Percentiles rank a stretch among this genome's conserved stretches.
Evolutionary conservation across 139 green algal genomes (phyloP).

Genomic region (Closterium sp.): DNA sequence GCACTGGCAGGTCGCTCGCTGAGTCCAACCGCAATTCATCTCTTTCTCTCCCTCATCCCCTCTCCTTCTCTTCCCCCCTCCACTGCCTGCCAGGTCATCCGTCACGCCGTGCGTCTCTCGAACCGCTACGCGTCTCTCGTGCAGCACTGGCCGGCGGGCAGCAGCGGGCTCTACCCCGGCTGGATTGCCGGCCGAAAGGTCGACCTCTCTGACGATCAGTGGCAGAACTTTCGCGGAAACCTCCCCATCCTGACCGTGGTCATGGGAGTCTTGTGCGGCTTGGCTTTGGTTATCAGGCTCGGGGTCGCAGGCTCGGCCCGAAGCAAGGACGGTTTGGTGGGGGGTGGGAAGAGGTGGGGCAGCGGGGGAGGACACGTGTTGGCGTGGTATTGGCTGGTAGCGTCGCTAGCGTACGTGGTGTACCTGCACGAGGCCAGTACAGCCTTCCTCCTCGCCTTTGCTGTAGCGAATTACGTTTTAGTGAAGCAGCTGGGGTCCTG

Average conservation of each 20-base stretch:
- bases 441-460: conserved; percentile 29
- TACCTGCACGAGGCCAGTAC: conserved; percentile 42
- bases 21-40: too few species aligned
- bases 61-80: too few species aligned
- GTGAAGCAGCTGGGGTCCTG: conserved; percentile 32
- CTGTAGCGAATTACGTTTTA: conserved; percentile 31
- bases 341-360: background rate
- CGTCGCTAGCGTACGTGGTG: conserved; percentile 19
- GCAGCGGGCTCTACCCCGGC: background rate
- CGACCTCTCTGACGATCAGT: conserved; percentile 44
- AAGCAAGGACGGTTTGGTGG: background rate
- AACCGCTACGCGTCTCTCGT: background rate
- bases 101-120: background rate
- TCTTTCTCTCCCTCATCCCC: too few species aligned
- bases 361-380: background rate
- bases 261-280: background rate
- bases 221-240: conserved; percentile 32
- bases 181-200: background rate
- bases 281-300: background rate
- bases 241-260: conserved; percentile 15
- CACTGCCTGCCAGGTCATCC: background rate
- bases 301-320: background rate
- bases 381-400: conserved; percentile 36
- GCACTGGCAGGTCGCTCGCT: too few species aligned
- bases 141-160: background rate